Conservation (phyloP, 2,329 filamentous ascomycete genomes). For the Alternaria arborescens region DNA sequence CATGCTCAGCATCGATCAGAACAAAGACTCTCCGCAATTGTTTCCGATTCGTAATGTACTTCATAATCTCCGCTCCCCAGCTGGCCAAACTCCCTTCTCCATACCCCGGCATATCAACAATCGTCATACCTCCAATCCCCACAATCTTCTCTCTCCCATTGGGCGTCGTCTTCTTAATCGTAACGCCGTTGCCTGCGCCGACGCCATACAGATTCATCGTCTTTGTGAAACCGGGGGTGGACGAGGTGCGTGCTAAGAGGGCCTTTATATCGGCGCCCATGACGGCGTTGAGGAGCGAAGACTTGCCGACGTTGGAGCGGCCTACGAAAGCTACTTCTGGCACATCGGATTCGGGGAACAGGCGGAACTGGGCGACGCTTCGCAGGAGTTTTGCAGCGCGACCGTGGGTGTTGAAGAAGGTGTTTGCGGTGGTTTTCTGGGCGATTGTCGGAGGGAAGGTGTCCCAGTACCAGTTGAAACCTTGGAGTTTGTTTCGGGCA, state of each 20-base stretch:
- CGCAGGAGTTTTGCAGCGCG: conserved; percentile 63
- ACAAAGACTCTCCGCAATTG: conserved; percentile 71
- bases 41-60: conserved; percentile 69
- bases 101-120: conserved; percentile 78
- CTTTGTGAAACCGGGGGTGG: conserved; percentile 68
- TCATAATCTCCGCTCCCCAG: conserved; percentile 74
- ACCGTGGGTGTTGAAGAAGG: conserved; percentile 54
- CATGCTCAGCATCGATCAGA: conserved; percentile 70
- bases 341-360: conserved; percentile 62
- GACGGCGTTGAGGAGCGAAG: conserved; percentile 70
- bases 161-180: conserved; percentile 32
- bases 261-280: conserved; percentile 55
- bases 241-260: conserved; percentile 58
- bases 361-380: conserved; percentile 67
- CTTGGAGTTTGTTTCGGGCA: conserved; percentile 14
- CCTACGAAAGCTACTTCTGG: conserved; percentile 74
- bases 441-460: conserved; percentile 36
- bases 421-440: conserved; percentile 53
- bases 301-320: conserved; percentile 76
- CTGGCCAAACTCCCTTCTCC: conserved; percentile 67
- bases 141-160: conserved; percentile 42
- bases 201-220: conserved; percentile 73
- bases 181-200: conserved; percentile 47
- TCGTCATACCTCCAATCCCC: conserved; percentile 58
- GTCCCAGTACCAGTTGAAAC: conserved; percentile 49